Base-by-base conservation (phyloP, 1,139 yeast genomes). In the Kurtzmaniella quercitrusa region DNA sequence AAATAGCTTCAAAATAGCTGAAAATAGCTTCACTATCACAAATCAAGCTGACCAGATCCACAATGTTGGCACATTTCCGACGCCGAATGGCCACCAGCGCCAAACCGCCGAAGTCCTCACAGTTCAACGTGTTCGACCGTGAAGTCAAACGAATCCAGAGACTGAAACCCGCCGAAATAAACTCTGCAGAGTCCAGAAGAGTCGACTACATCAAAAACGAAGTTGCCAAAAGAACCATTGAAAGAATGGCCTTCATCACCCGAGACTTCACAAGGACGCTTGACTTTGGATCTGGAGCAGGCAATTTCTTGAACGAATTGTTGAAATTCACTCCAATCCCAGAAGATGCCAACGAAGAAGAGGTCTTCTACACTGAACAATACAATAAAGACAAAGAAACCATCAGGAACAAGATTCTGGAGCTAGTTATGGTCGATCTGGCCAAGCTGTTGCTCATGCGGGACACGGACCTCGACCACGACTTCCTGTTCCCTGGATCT, bases 201-300 rank as follows among this genome's bases (percentile, higher is more conserved):
- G 86, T 78, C n/a, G 95, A 88, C 50, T 88, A 87, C 57, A 63
- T 88, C 34, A 70, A 89, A 42, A 84, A 85, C 56, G 95, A 86
- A 57, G 79, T 86, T 12, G 91, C 94, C 1, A 57, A 68, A 19
- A 77, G 88, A 46, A 82, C 91, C 24, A 77, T 86, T 24, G 95
- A 87, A 54, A 70, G 96, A 48, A 62, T 88, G 42, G 82, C 90
- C 3, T 85, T 85, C 57, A 77, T 88, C 41, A 82, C 86, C 36
- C 68, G 93, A 44, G 75, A 77, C 25, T 81, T 87, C 53, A 69
- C 74, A 15, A 66, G 69, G 27, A 75, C 84, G 25, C 63, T 88
- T 46, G 95, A 88, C 58, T 75, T 85, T 46, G 96, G 96, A 2
- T 73, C 84, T 10, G 82, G 87, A 43, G 73, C 85, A 43, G 95